phyloP scores from a whole-genome alignment of 176 grass and related monocot species.

The Phoenix roebelenii region DNA sequence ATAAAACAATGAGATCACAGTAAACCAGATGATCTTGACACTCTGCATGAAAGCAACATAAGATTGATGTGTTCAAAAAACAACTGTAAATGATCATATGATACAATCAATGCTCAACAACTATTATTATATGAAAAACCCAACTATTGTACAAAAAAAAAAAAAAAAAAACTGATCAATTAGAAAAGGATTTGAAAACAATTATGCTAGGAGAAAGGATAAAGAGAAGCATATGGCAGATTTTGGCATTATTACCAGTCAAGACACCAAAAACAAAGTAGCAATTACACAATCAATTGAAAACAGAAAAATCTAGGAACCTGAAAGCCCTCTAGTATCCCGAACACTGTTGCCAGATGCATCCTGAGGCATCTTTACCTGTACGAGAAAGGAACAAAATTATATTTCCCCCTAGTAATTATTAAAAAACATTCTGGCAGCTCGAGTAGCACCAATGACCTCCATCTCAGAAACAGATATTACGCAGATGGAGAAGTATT shows the following conservation, averaged over 20 bases:
- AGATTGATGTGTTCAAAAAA: no score
- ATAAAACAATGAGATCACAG: slow-evolving; percentile 3
- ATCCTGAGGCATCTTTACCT: slow-evolving; percentile 99
- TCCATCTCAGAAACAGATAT: neutral
- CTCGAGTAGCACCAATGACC: no score
- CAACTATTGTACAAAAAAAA: neutral
- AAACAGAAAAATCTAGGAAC: slow-evolving; percentile 20
- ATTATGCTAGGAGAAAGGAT: no score
- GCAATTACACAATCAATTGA: neutral
- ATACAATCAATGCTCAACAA: no score
- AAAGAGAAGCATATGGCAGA: no score
- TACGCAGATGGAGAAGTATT: neutral
- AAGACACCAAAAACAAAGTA: neutral
- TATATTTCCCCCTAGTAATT: no score
- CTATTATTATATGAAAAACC: no score
- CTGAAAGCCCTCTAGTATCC: slow-evolving; percentile 95
- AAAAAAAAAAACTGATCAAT: neutral
- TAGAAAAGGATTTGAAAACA: neutral
- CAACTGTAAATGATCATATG: no score
- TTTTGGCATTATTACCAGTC: no score
- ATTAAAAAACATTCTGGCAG: no score
- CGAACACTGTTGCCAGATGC: slow-evolving; percentile 66
- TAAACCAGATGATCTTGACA: no score
- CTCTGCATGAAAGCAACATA: no score
- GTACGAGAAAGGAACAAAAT: slow-evolving; percentile 1